phyloP scores from a whole-genome alignment of 2,329 filamentous ascomycete species.

The Teratosphaeria destructans region DNA sequence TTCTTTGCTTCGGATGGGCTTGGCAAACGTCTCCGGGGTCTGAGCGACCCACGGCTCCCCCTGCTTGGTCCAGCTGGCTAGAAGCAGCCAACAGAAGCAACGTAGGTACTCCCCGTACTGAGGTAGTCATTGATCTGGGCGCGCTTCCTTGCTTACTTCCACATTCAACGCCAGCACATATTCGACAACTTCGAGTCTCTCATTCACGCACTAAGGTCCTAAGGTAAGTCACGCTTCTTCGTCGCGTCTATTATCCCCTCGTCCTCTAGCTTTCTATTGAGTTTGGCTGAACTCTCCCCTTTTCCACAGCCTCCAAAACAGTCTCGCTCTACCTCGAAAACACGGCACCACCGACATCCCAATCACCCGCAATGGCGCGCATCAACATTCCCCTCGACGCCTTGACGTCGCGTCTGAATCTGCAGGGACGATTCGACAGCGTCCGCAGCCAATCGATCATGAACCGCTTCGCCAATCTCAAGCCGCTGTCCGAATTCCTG shows the following conservation, averaged over 20 bases:
- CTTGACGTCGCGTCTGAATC: constrained; percentile 81
- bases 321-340: background rate
- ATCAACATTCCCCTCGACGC: constrained; percentile 89
- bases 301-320: background rate
- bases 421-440: constrained; percentile 73
- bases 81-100: background rate
- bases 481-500: constrained; percentile 84
- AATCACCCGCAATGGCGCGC: constrained; percentile 33
- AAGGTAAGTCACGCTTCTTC: background rate
- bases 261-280: background rate
- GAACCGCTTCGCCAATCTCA: constrained; percentile 82
- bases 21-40: background rate
- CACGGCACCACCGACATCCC: background rate
- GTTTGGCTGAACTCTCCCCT: background rate
- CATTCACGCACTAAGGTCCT: background rate
- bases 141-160: background rate
- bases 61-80: background rate
- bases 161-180: background rate
- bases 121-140: background rate
- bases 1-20: background rate
- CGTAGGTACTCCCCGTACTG: background rate
- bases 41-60: background rate
- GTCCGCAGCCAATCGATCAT: constrained; percentile 69
- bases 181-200: constrained; percentile 22
- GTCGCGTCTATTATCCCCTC: background rate